Percentiles rank a stretch among this genome's conserved stretches.
Conservation (phyloP, 768 basidiomycete species). For the Cyathus striatus region DNA sequence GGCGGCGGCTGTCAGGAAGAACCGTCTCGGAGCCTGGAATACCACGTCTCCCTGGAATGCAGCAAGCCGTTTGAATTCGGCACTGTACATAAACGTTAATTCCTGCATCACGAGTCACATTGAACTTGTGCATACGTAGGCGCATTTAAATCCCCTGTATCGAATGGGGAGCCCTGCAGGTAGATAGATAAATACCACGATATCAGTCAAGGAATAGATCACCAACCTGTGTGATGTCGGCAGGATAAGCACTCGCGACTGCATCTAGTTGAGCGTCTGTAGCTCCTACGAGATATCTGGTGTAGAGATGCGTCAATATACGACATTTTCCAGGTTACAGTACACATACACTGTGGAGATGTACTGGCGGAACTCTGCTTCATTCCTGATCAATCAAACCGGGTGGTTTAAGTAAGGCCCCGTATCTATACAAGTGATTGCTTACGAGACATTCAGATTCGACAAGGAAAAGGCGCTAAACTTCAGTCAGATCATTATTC, state of each 20-base stretch:
- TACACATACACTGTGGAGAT: not conserved
- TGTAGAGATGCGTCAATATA: too few species aligned
- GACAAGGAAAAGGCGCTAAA: not conserved
- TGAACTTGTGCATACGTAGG: not conserved
- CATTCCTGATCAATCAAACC: not conserved
- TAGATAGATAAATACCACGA: not conserved
- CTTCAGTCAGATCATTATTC: slow-evolving; percentile 10
- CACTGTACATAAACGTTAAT: slow-evolving; percentile 22
- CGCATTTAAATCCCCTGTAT: not conserved
- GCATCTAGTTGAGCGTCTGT: not conserved
- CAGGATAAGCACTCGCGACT: not conserved
- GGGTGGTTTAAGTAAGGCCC: too few species aligned
- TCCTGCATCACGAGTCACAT: slow-evolving; percentile 25
- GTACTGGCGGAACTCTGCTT: not conserved
- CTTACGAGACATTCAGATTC: slow-evolving; percentile 1
- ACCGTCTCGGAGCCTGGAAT: slow-evolving; percentile 44
- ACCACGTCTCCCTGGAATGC: slow-evolving; percentile 44
- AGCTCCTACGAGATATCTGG: not conserved
- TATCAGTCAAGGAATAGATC: too few species aligned
- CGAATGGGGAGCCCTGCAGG: slow-evolving; percentile 1
- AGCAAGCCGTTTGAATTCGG: slow-evolving; percentile 46
- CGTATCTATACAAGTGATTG: not conserved
- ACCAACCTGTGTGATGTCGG: not conserved
- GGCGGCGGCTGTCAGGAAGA: slow-evolving; percentile 33
- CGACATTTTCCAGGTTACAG: too few species aligned